Conservation (phyloP, 352 stramenopile genomes). For the Peronospora tabacina region DNA sequence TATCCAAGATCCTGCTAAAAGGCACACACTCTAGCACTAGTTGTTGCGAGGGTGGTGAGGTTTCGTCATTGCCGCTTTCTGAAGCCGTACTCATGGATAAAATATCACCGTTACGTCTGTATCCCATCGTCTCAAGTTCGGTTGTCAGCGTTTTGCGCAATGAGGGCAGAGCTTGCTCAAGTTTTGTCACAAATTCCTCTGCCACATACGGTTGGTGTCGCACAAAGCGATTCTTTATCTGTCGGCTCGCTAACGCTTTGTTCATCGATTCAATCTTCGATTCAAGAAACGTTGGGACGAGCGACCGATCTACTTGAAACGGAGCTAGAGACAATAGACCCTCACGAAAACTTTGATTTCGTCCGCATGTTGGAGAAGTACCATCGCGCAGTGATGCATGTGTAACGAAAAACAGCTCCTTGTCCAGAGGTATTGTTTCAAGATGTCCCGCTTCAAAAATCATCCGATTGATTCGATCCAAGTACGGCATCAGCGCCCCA, state of each 20-base stretch:
- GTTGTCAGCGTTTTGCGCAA: conserved; percentile 10
- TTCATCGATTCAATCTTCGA: conserved; percentile 30
- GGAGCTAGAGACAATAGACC: conserved; percentile 34
- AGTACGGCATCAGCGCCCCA: conserved; percentile 37
- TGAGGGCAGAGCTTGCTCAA: conserved; percentile 3
- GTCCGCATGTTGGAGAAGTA: conserved; percentile 17
- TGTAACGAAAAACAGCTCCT: conserved; percentile 49
- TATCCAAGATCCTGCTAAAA: conserved; percentile 31
- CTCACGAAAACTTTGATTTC: conserved; percentile 35
- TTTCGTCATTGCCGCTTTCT: not conserved
- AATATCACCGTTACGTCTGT: conserved; percentile 1
- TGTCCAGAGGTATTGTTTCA: conserved; percentile 33
- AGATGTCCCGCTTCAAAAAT: conserved; percentile 43
- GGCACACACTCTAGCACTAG: conserved; percentile 27
- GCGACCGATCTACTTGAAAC: conserved; percentile 28
- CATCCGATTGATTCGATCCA: conserved; percentile 40
- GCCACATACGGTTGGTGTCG: conserved; percentile 24
- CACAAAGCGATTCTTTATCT: conserved; percentile 56
- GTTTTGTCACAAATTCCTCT: conserved; percentile 1
- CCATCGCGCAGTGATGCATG: conserved; percentile 7
- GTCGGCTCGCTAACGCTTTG: conserved; percentile 48
- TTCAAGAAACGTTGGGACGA: conserved; percentile 45
- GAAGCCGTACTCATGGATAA: conserved; percentile 1
- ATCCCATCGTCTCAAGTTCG: conserved; percentile 16
- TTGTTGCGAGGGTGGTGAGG: conserved; percentile 3